Base-by-base conservation (phyloP, 2,329 filamentous ascomycete genomes). In the Talaromyces atroroseus region DNA sequence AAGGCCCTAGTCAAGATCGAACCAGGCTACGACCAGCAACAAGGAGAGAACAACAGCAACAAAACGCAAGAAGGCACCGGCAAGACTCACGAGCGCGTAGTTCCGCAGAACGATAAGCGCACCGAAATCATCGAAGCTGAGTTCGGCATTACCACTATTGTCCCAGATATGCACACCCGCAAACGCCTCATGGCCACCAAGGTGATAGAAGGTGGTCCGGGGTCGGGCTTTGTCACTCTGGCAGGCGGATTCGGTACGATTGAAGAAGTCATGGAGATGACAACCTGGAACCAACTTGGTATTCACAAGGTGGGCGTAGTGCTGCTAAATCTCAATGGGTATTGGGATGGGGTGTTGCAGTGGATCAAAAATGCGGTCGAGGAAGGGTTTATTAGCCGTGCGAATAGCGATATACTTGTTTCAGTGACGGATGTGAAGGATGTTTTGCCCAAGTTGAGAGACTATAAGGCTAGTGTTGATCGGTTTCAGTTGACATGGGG, bases 181-280 rank as follows among this genome's bases (percentile, higher is more conserved):
- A 99, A 99, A 79, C 84, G 88, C 64, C 80, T 94, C 76, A 97
- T 99, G 94, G 92, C 92, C 6, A 80, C 85, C 65, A 88, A 92
- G 71, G 91, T 97, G 16, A 82, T 95, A 23, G 81, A 83, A 20
- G 90, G 90, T 24, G 92, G 88, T 0, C 84, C 86, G 0, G 92
- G 92, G 1, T 87, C 85, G 57, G 92, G 92, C 12, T 99, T 99
- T 75, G 84, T 99, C 42, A 91, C 91, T 26, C 77, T 99, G 58
- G 84, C 83, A 55, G 92, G 92, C 45, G 94, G 94, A 0, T 99
- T 92, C 72, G 94, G 94, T 20, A 99, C 94, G 2, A 82, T 97
- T 70, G 94, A 99, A 77, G 94, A 99, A 78, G 80, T 97, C 58
- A 92, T 96, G 80, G 94, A 99, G 80, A 81, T 99, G 69, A 91